Evolutionary conservation across 108 stramenopile species (phyloP), one percentile per base, ranked within the genome.

Genomic region (Skeletonema grethae): DNA sequence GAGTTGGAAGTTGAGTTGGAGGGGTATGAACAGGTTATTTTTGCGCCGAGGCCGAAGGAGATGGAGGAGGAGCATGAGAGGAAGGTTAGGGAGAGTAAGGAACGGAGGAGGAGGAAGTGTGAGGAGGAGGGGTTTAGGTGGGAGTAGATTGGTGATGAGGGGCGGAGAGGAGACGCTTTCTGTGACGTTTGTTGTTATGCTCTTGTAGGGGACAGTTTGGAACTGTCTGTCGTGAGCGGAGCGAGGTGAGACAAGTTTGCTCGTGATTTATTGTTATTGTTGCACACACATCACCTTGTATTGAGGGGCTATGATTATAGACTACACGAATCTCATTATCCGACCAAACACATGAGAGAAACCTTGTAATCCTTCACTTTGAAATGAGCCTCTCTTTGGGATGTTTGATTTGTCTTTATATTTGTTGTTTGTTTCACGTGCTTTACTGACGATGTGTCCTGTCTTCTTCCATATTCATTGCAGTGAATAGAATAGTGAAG

Each of bases 1-100:
- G 85, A 59, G 6, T 82, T 95, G 82, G 94, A 95, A 72, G 64
- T 60, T 20, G 94, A 95, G 83, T 83, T 95, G 57, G 64, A 79
- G 12, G 69, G 61, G 2, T 95, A 92, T 80, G 80, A 82, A 5
- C 80, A 84, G 56, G 67, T 84, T 3, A 61, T 69, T 30, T 92
- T 92, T 75, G 91, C 91, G 1, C 84, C 81, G 13, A 82, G 91
- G 55, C 90, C 91, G 32, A 73, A 76, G 11, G 81, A 72, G 32
- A 71, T 86, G 74, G 90, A 80, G 32, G 88, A 68, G 65, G 88
- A 73, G 83, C 69, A 61, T 86, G 86, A 66, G 46, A 80, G 61
- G 46, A 85, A 57, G 70, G 70, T 69, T 53, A 59, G 60, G 20
- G 71, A 78, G 73, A 62, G 61, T 25, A 72, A 71, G 67, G 67